Evolutionary conservation across 352 stramenopile species (phyloP), one percentile per base, ranked within the genome.

Genomic region (Phytophthora citricola): DNA sequence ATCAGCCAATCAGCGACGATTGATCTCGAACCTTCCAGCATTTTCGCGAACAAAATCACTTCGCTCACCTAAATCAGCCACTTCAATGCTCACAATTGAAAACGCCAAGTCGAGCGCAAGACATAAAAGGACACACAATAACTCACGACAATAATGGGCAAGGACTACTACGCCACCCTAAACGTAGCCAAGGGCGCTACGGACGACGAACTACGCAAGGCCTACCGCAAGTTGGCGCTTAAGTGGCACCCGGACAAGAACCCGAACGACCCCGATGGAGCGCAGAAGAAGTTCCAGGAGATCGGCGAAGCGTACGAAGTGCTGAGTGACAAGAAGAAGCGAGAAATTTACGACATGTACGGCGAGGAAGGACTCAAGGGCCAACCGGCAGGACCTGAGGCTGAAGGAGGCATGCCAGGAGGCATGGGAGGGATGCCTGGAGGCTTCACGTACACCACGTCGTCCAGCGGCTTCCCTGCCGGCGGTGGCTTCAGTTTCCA

Each of bases 171-270:
- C 74, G 76, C 80, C 44, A 83, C 85, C 20, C 73, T 96, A 24
- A 84, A 81, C 61, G 88, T 96, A 22, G 52, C 71, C 40, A 83
- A 82, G 44, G 81, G 76, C 48, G 86, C 88, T 12, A 80, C 70
- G 14, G 86, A 96, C 61, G 87, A 92, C 14, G 87, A 93, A 56
- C 73, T 94, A 27, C 90, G 90, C 67, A 93, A 93, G 64, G 87
- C 85, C 22, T 97, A 97, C 62, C 79, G 90, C 31, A 97, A 96
- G 67, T 71, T 97, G 61, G 90, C 91, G 44, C 74, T 97, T 51
- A 97, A 97, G 76, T 95, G 89, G 85, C 92, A 98, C 58, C 92
- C 92, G 9, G 92, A 98, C 79, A 97, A 97, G 79, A 97, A 98
- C 74, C 88, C 89, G 27, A 90, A 95, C 62, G 79, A 96, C 67